These are phyloP conservation scores for Spongispora temasekensis DNA, from an alignment of 1,284 basidiomycete genomes.

Conservation along the genomic window DNA sequence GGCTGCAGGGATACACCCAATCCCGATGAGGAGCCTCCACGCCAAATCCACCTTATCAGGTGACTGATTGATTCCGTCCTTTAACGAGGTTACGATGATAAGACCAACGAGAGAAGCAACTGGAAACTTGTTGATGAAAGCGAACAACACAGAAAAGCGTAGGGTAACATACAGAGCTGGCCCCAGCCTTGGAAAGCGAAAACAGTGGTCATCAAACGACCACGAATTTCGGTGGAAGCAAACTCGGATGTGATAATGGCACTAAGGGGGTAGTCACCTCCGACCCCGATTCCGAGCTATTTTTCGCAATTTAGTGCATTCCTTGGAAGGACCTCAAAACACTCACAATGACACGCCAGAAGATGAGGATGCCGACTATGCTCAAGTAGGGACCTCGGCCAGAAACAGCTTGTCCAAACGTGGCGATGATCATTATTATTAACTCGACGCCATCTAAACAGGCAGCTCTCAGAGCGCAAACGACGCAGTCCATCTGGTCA, in stretches of 20 bases:
- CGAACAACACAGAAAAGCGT: conserved; percentile 16
- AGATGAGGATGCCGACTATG: conserved; percentile 57
- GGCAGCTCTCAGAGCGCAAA: neutral
- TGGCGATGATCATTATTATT: conserved; percentile 51
- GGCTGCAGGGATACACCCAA: conserved; percentile 50
- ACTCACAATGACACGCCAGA: conserved; percentile 49
- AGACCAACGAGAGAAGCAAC: conserved; percentile 54
- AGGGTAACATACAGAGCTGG: conserved; percentile 41
- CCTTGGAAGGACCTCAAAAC: neutral
- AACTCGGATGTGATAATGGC: conserved; percentile 58
- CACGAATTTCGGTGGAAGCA: conserved; percentile 54
- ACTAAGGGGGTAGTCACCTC: conserved; percentile 54
- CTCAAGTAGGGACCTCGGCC: conserved; percentile 52
- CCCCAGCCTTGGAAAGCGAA: conserved; percentile 56
- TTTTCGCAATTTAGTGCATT: conserved; percentile 7
- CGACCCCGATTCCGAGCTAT: conserved; percentile 52
- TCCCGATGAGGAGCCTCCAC: conserved; percentile 52
- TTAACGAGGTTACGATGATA: conserved; percentile 55
- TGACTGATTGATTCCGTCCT: conserved; percentile 41
- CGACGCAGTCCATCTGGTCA: neutral
- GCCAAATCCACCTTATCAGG: conserved; percentile 35
- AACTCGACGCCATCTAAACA: conserved; percentile 55
- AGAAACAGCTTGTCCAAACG: conserved; percentile 46
- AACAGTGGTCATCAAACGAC: conserved; percentile 54
- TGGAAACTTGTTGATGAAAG: conserved; percentile 16